Evolutionary conservation across 129 eudicot species (phyloP).

Genomic region (Pittosporum tobira): DNA sequence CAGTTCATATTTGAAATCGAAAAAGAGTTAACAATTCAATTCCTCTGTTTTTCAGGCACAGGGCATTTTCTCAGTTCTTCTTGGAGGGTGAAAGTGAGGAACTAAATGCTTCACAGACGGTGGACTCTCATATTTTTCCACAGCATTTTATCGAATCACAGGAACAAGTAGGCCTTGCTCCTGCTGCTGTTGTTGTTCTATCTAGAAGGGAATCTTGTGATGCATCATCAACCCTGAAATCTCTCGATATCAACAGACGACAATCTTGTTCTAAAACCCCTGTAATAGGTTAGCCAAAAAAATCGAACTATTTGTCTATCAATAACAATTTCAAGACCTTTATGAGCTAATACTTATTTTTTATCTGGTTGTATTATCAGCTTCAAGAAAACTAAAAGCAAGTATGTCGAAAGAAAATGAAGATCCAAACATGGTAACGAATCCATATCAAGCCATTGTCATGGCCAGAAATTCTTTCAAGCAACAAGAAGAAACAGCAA

Average conservation of each 20-base stretch:
- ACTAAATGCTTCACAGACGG: conserved; percentile 70
- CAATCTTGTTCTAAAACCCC: conserved; percentile 50
- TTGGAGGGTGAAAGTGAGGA: conserved; percentile 80
- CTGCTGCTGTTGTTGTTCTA: conserved; percentile 79
- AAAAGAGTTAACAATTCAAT: not conserved
- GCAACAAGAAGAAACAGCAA: conserved; percentile 66
- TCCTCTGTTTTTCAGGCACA: conserved; percentile 40
- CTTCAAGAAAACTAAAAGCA: conserved; percentile 45
- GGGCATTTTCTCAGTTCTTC: conserved; percentile 77
- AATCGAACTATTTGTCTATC: not conserved
- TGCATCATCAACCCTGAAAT: conserved; percentile 39
- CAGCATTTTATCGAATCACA: conserved; percentile 59
- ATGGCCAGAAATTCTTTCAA: conserved; percentile 74
- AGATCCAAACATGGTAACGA: conserved; percentile 42
- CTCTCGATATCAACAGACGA: conserved; percentile 48
- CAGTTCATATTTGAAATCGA: not conserved
- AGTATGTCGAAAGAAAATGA: conserved; percentile 63
- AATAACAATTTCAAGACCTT: not conserved
- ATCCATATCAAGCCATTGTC: conserved; percentile 83
- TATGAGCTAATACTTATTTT: conserved; percentile 3
- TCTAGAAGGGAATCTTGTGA: conserved; percentile 60
- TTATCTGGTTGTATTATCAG: conserved; percentile 33
- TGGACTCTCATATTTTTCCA: conserved; percentile 86
- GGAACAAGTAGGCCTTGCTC: conserved; percentile 71
- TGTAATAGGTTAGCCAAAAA: conserved; percentile 32